Evolutionary conservation across 2,329 filamentous ascomycete genomes (phyloP).

Genomic region (Aaosphaeria arxii): DNA sequence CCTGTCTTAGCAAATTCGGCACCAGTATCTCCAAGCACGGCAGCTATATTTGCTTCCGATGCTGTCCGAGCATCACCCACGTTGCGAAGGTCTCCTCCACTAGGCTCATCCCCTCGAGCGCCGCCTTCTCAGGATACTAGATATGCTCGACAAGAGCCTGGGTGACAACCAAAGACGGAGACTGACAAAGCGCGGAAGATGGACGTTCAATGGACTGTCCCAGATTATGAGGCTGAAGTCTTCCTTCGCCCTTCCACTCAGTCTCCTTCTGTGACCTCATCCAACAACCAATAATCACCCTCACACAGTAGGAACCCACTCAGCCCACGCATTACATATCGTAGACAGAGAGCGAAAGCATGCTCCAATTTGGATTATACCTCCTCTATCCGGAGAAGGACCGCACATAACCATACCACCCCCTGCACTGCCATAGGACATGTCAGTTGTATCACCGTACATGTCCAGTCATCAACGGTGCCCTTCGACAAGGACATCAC

Average conservation of each 20-base stretch:
- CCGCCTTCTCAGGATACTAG: no score
- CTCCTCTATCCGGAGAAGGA: no score
- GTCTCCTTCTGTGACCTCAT: slow-evolving; percentile 14
- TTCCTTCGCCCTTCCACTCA: slow-evolving; percentile 29
- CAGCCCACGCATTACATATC: no score
- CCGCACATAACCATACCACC: no score
- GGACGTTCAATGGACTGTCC: slow-evolving; percentile 34
- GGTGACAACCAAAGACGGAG: slow-evolving; percentile 32
- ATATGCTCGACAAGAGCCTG: slow-evolving; percentile 13
- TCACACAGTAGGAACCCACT: no score
- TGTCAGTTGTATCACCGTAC: no score
- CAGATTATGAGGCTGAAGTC: slow-evolving; percentile 31
- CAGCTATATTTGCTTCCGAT: slow-evolving; percentile 23
- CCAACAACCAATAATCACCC: not conserved
- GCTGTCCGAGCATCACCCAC: slow-evolving; percentile 24
- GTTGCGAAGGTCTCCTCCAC: slow-evolving; percentile 28
- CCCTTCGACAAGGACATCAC: no score
- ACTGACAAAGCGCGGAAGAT: slow-evolving; percentile 31
- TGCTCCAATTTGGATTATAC: no score
- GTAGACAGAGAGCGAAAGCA: no score
- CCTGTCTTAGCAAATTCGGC: slow-evolving; percentile 20
- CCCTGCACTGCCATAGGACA: no score
- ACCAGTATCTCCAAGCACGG: slow-evolving; percentile 27
- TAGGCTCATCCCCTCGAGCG: slow-evolving; percentile 18
- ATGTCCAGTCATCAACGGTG: no score